phyloP scores from a whole-genome alignment of 2,329 filamentous ascomycete genomes.

The Daldinia sp. region DNA sequence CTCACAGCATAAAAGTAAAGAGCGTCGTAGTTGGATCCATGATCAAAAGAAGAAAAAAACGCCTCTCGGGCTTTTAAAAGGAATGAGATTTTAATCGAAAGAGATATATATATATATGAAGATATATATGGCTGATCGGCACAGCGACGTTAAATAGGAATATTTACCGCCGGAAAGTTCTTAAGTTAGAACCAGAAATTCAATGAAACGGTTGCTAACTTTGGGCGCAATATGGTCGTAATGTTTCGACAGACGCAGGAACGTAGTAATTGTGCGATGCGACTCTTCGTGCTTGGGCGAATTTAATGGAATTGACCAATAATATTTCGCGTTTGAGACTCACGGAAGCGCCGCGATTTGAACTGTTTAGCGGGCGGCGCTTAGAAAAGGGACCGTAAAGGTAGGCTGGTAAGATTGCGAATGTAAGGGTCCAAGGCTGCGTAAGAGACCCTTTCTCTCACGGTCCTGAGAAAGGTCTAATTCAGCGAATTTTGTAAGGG shows the following conservation, averaged over 20 bases:
- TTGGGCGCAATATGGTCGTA: slow-evolving; percentile 33
- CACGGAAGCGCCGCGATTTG: slow-evolving; percentile 42
- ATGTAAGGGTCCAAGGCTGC: slow-evolving; percentile 19
- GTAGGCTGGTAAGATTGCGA: slow-evolving; percentile 31
- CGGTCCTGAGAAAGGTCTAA: slow-evolving; percentile 7
- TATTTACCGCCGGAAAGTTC: slow-evolving; percentile 31
- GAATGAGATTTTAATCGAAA: too few relatives aligned
- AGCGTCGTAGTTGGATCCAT: slow-evolving; percentile 72
- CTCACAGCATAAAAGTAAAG: slow-evolving; percentile 74
- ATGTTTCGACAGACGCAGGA: slow-evolving; percentile 46
- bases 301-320: slow-evolving; percentile 37
- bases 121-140: slow-evolving; percentile 21
- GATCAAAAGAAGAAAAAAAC: slow-evolving; percentile 30
- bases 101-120: not conserved
- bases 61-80: not conserved
- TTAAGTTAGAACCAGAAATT: slow-evolving; percentile 33
- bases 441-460: slow-evolving; percentile 20
- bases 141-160: slow-evolving; percentile 7
- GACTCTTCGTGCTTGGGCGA: slow-evolving; percentile 17
- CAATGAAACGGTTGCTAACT: slow-evolving; percentile 29
- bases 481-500: slow-evolving; percentile 15
- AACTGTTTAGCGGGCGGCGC: slow-evolving; percentile 35
- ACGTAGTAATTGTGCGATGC: slow-evolving; percentile 30
- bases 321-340: slow-evolving; percentile 13
- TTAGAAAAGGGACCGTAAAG: slow-evolving; percentile 34